Percentiles rank a stretch among this genome's conserved stretches.
These are phyloP conservation scores for Mycena crocata DNA, from an alignment of 768 basidiomycete species.

Conservation along the genomic window DNA sequence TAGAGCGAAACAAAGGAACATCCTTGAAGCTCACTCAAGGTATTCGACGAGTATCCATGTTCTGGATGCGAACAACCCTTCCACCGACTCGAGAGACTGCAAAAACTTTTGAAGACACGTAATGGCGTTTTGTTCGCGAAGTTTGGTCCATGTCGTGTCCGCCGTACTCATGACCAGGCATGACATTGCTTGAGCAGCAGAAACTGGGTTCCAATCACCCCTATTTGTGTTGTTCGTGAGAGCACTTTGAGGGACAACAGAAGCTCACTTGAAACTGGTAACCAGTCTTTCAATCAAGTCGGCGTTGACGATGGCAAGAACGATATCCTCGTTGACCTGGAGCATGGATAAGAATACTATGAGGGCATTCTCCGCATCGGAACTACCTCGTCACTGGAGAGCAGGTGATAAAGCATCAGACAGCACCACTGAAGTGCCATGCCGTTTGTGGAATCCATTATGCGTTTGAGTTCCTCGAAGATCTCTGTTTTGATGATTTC, in stretches of 20 bases:
- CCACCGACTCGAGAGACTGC: neutral
- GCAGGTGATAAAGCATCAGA: neutral
- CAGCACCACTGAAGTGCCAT: neutral
- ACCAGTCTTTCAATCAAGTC: conserved; percentile 6
- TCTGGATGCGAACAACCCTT: neutral
- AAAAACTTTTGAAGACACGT: neutral
- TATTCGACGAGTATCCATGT: conserved; percentile 13
- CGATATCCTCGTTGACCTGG: conserved; percentile 9
- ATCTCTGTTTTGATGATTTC: conserved; percentile 12
- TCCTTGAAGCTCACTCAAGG: neutral
- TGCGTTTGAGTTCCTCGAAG: neutral
- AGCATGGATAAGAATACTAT: neutral
- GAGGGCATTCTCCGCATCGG: neutral
- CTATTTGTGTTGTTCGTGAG: neutral
- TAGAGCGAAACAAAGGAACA: neutral
- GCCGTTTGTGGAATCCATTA: neutral
- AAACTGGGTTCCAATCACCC: neutral
- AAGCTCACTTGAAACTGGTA: neutral
- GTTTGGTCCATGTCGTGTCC: conserved; percentile 3
- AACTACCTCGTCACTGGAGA: conserved; percentile 2
- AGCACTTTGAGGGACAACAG: neutral
- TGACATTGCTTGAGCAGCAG: conserved; percentile 7
- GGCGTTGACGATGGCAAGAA: conserved; percentile 1
- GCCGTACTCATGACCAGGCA: neutral
- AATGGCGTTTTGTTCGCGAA: conserved; percentile 2